Base-by-base conservation (phyloP, 106 monocot species). In the Triglochin maritima region DNA sequence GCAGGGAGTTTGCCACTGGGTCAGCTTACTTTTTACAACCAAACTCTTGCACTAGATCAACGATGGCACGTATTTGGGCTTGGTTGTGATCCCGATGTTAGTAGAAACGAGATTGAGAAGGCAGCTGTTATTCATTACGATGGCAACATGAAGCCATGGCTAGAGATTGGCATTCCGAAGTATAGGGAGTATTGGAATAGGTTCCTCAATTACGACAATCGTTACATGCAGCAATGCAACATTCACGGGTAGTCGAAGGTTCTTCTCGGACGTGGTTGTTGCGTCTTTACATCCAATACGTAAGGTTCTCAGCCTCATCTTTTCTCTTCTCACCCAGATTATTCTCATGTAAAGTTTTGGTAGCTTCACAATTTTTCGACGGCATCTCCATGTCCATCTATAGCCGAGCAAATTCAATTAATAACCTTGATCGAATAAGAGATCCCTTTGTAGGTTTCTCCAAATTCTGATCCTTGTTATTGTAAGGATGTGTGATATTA, bases 91-190 rank as follows among this genome's bases (percentile, higher is more conserved):
- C 44, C 74, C 41, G 17, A 51, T 68, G 6, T 80, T 10, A 46
- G 63, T 13, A 74, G 55, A 47, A 11, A 0, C 0, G 85, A 85
- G 49, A 70, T 95, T 46, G 83, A 95, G 60, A 80, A 69, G 17
- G 81, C 85, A 59, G 79, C 87, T 1, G 87, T 87, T 9, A 75
- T 95, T 59, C 94, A 95, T 66, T 95, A 87, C 63, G 70, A 78
- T 42, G 94, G 94, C 10, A 69, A 76, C 64, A 77, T 75, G 85
- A 95, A 95, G 53, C 94, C 94, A 12, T 95, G 94, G 94, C 79
- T 95, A 4, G 94, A 95, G 70, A 76, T 85, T 41, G 81, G 76
- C 17, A 69, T 90, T 53, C 73, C 81, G 2, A 85, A 71, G 47
- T 95, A 87, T 72, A 85, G 65, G 70, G 71, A 49, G 6, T 80